Percentiles rank a stretch among this genome's conserved stretches.
Evolutionary conservation across 495 filamentous ascomycete genomes (phyloP).

Genomic region (Talaromyces ruber): DNA sequence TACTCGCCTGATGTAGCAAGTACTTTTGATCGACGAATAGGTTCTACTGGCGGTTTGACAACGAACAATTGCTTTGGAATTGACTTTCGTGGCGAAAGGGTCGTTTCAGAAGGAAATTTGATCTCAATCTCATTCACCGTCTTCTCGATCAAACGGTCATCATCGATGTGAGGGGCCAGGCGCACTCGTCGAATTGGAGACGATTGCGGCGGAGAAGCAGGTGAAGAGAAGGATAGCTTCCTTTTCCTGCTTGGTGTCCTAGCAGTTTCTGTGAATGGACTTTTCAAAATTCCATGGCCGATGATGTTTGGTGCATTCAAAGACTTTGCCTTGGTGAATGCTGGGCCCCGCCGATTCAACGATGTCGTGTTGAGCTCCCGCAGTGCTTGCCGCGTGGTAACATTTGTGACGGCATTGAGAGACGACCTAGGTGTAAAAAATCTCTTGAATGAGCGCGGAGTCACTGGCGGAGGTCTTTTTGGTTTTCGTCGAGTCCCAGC

Average conservation of each 20-base stretch:
- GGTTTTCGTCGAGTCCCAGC: conserved; percentile 30
- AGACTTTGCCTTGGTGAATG: conserved; percentile 27
- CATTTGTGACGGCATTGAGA: conserved; percentile 29
- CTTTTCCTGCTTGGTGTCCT: conserved; percentile 35
- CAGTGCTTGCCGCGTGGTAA: conserved; percentile 55
- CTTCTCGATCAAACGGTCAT: conserved; percentile 24
- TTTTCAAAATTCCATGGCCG: conserved; percentile 17
- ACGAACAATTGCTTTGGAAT: conserved; percentile 6
- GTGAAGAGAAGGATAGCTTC: conserved; percentile 35
- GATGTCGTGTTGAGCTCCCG: conserved; percentile 59
- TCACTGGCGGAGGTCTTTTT: conserved; percentile 49
- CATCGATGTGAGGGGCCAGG: conserved; percentile 20
- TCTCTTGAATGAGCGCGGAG: conserved; percentile 63
- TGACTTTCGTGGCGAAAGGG: neutral
- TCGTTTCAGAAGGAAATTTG: neutral
- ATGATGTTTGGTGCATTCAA: conserved; percentile 30
- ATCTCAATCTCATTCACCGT: conserved; percentile 24
- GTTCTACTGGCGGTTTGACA: conserved; percentile 16
- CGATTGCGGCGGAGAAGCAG: conserved; percentile 45
- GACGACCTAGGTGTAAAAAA: conserved; percentile 73
- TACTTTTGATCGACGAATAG: conserved; percentile 33
- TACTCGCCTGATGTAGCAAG: conserved; percentile 31
- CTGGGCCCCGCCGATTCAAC: conserved; percentile 47
- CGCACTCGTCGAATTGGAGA: conserved; percentile 43
- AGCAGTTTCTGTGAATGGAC: conserved; percentile 21